A percentile compares a stretch with the other conserved stretches of the same genome.
Evolutionary conservation across 2,329 filamentous ascomycete genomes (phyloP).

Genomic region (Sclerotinia subarctica): DNA sequence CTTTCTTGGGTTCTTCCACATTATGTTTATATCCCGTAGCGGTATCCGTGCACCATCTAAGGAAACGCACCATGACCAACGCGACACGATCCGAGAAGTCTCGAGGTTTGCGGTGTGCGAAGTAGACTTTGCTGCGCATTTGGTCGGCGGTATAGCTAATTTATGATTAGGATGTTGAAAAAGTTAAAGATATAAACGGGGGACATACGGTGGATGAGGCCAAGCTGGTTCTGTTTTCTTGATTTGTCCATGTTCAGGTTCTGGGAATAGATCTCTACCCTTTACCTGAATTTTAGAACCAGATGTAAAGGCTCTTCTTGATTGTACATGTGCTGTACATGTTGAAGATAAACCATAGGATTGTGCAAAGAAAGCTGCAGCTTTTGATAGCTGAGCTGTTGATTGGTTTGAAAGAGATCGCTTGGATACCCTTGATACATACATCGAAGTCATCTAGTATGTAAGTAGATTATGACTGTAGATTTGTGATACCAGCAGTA

Average conservation of each 20-base stretch:
- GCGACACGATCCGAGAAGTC: conserved; percentile 76
- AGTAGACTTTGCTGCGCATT: conserved; percentile 66
- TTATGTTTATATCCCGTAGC: conserved; percentile 79
- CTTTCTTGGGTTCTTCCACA: conserved; percentile 43
- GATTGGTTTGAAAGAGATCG: conserved; percentile 32
- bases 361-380: conserved; percentile 31
- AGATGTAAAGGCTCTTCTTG: conserved; percentile 34
- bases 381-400: conserved; percentile 33
- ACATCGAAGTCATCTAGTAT: conserved; percentile 28
- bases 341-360: conserved; percentile 24
- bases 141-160: conserved; percentile 70
- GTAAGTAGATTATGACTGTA: background rate
- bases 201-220: conserved; percentile 44
- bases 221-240: conserved; percentile 62
- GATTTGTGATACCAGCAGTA: background rate
- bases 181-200: background rate
- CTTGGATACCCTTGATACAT: conserved; percentile 31
- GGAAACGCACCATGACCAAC: conserved; percentile 69
- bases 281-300: conserved; percentile 31
- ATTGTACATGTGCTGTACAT: conserved; percentile 23
- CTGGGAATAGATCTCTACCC: conserved; percentile 35
- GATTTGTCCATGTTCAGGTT: conserved; percentile 44
- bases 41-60: conserved; percentile 77
- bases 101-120: conserved; percentile 73
- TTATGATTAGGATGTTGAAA: background rate